Percentiles rank a stretch among this genome's conserved stretches.
Evolutionary conservation across 2,329 filamentous ascomycete species (phyloP).

Genomic region (Botrytis sinoallii): DNA sequence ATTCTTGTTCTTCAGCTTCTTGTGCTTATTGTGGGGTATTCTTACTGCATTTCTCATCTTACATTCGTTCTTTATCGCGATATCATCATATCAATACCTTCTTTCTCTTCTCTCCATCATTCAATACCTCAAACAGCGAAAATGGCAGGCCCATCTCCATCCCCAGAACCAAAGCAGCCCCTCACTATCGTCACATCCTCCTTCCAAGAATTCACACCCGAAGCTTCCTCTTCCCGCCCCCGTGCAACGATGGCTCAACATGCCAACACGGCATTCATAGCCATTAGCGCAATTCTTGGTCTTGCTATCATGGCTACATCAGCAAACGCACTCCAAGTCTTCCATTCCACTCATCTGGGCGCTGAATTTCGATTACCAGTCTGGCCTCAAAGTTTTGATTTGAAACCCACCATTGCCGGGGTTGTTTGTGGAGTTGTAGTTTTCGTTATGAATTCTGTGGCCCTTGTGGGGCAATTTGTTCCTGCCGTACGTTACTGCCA

Average conservation of each 20-base stretch:
- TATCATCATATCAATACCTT: neutral
- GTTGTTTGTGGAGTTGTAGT: slow-evolving; percentile 52
- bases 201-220: slow-evolving; percentile 13
- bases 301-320: slow-evolving; percentile 54
- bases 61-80: neutral
- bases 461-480: slow-evolving; percentile 49
- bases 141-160: slow-evolving; percentile 13
- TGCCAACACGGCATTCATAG: slow-evolving; percentile 47
- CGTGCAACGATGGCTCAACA: slow-evolving; percentile 38
- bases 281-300: slow-evolving; percentile 50
- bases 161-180: slow-evolving; percentile 7
- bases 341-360: slow-evolving; percentile 50
- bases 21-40: slow-evolving; percentile 7
- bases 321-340: slow-evolving; percentile 53
- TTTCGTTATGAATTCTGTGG: slow-evolving; percentile 46
- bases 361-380: slow-evolving; percentile 51
- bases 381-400: slow-evolving; percentile 57
- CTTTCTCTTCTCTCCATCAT: neutral
- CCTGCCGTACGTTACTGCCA: slow-evolving; percentile 46
- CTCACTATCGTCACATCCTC: neutral
- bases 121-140: neutral
- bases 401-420: slow-evolving; percentile 54
- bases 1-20: slow-evolving; percentile 6
- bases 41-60: neutral
- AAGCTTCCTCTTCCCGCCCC: slow-evolving; percentile 28